Conservation (phyloP, 1,139 yeast species). For the Taphrina communis region DNA sequence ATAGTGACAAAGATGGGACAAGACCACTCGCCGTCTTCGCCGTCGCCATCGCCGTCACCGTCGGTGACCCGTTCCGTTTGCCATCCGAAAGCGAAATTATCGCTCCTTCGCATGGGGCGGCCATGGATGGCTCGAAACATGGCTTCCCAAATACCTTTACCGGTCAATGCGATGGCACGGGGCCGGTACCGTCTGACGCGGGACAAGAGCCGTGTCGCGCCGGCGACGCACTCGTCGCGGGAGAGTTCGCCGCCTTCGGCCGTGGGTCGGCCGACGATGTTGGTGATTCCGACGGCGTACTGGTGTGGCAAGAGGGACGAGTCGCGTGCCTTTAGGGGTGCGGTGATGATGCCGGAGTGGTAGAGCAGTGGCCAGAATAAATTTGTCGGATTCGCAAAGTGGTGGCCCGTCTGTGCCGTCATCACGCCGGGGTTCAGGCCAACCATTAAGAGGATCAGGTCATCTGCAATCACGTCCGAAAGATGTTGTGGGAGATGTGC, state of each 20-base stretch:
- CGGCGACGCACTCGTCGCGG: slow-evolving; percentile 60
- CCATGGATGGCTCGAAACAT: slow-evolving; percentile 55
- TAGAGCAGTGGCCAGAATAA: slow-evolving; percentile 71
- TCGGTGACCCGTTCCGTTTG: slow-evolving; percentile 51
- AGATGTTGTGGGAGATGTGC: slow-evolving; percentile 50
- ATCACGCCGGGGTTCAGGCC: slow-evolving; percentile 78
- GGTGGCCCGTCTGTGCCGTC: slow-evolving; percentile 69
- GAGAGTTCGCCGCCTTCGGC: slow-evolving; percentile 64
- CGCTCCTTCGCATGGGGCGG: slow-evolving; percentile 42
- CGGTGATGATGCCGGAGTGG: slow-evolving; percentile 58
- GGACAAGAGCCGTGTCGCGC: slow-evolving; percentile 61
- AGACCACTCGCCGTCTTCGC: slow-evolving; percentile 24
- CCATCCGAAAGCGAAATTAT: slow-evolving; percentile 60
- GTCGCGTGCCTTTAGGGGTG: slow-evolving; percentile 36
- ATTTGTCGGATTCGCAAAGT: slow-evolving; percentile 75
- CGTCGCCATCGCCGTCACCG: slow-evolving; percentile 7
- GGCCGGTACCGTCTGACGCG: slow-evolving; percentile 57
- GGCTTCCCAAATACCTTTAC: slow-evolving; percentile 81
- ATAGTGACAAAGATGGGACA: slow-evolving; percentile 66
- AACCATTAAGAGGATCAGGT: slow-evolving; percentile 60
- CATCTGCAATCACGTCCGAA: slow-evolving; percentile 52
- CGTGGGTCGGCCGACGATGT: slow-evolving; percentile 71
- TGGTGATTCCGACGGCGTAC: slow-evolving; percentile 71
- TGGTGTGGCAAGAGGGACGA: slow-evolving; percentile 51
- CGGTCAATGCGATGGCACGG: slow-evolving; percentile 63